A percentile compares a stretch with the other conserved stretches of the same genome.
Evolutionary conservation across 1,139 yeast species (phyloP).

Genomic region (Meyerozyma guilliermondii): DNA sequence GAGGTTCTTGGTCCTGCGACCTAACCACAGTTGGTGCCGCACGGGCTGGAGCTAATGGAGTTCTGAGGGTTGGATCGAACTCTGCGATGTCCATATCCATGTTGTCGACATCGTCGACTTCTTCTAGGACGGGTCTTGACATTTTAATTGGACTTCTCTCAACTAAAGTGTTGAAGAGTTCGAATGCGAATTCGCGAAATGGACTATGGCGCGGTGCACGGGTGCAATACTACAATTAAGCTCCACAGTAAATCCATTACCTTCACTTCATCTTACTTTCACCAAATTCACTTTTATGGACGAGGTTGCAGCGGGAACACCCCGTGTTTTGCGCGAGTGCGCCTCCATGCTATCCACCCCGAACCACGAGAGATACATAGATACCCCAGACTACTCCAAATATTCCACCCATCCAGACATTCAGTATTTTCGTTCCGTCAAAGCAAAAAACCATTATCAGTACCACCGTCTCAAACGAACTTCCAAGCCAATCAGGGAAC

Average conservation of each 20-base stretch:
- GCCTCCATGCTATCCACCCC: slow-evolving; percentile 13
- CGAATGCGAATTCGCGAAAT: background rate
- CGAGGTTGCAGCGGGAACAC: slow-evolving; percentile 17
- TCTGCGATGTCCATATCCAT: slow-evolving; percentile 92
- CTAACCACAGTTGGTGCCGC: slow-evolving; percentile 55
- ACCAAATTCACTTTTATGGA: slow-evolving; percentile 3
- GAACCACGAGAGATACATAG: background rate
- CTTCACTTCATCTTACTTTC: too few species aligned
- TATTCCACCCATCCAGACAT: slow-evolving; percentile 34
- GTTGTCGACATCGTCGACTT: slow-evolving; percentile 81
- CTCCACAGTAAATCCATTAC: background rate
- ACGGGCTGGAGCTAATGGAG: slow-evolving; percentile 66
- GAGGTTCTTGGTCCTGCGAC: slow-evolving; percentile 48
- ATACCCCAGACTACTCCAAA: slow-evolving; percentile 8
- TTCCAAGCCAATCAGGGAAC: slow-evolving; percentile 7
- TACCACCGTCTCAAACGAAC: slow-evolving; percentile 28
- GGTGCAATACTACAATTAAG: background rate
- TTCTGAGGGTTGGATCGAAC: slow-evolving; percentile 68
- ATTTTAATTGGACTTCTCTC: slow-evolving; percentile 11
- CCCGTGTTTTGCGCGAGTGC: slow-evolving; percentile 27
- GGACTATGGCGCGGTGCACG: background rate
- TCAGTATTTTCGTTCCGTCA: slow-evolving; percentile 33
- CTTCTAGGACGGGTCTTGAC: slow-evolving; percentile 76
- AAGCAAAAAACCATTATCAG: slow-evolving; percentile 31
- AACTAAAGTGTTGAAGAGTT: background rate